Percentiles rank a stretch among this genome's conserved stretches.
phyloP scores from a whole-genome alignment of 768 basidiomycete species.

The Suillus cothurnatus region DNA sequence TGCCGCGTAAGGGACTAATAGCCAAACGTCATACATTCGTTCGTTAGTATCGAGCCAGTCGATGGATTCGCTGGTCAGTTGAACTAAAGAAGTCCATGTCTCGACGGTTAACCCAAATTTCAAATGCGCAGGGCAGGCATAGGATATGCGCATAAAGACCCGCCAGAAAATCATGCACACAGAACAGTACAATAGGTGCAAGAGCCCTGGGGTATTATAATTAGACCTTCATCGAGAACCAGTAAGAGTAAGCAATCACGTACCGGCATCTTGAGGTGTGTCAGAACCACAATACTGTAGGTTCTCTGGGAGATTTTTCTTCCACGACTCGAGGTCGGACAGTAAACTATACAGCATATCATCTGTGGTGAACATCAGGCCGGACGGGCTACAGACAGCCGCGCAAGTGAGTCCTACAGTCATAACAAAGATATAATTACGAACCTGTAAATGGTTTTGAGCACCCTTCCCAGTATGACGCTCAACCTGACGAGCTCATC shows the following conservation, averaged over 20 bases:
- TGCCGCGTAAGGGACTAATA: slow-evolving; percentile 84
- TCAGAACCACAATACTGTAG: slow-evolving; percentile 77
- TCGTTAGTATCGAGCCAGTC: slow-evolving; percentile 90
- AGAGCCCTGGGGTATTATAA: slow-evolving; percentile 55
- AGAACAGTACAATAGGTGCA: slow-evolving; percentile 87
- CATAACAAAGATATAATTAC: slow-evolving; percentile 12
- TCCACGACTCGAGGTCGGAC: slow-evolving; percentile 75
- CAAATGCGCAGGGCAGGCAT: slow-evolving; percentile 86
- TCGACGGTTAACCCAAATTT: slow-evolving; percentile 83
- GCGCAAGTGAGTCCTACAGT: slow-evolving; percentile 16
- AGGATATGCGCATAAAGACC: slow-evolving; percentile 97
- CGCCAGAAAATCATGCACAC: slow-evolving; percentile 98
- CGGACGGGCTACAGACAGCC: slow-evolving; percentile 65
- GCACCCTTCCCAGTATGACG: slow-evolving; percentile 86
- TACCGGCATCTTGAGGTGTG: slow-evolving; percentile 68
- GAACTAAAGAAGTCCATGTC: slow-evolving; percentile 75
- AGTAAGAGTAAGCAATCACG: slow-evolving; percentile 24
- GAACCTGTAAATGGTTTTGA: slow-evolving; percentile 92
- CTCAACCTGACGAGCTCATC: slow-evolving; percentile 91
- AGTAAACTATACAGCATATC: slow-evolving; percentile 69
- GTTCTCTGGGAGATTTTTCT: slow-evolving; percentile 71
- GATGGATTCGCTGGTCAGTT: slow-evolving; percentile 76
- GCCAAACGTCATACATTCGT: slow-evolving; percentile 81
- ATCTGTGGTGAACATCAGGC: slow-evolving; percentile 83
- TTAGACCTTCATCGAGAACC: slow-evolving; percentile 7